A percentile compares a stretch with the other conserved stretches of the same genome.
These are phyloP conservation scores for Epithele typhae DNA, from an alignment of 768 basidiomycete genomes.

Conservation along the genomic window DNA sequence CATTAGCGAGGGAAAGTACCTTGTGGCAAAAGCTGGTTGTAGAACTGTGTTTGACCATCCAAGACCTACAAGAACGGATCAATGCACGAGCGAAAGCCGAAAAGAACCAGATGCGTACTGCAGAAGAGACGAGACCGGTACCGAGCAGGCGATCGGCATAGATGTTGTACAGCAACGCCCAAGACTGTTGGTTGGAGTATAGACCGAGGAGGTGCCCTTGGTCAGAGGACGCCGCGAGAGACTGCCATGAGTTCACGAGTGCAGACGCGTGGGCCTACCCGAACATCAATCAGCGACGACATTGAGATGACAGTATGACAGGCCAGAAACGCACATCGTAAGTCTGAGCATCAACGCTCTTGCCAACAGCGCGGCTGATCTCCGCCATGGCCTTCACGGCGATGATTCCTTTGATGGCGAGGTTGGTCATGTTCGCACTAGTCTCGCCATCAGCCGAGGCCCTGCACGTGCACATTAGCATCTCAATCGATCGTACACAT, in stretches of 20 bases:
- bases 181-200: slow-evolving; percentile 9
- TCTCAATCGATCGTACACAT: background rate
- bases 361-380: background rate
- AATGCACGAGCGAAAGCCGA: background rate
- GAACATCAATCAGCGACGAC: too few species aligned
- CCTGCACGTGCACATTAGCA: background rate
- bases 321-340: background rate
- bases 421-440: slow-evolving; percentile 56
- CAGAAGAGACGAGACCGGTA: slow-evolving; percentile 2
- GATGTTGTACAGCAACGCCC: slow-evolving; percentile 16
- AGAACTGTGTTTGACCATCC: too few species aligned
- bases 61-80: background rate
- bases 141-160: slow-evolving; percentile 13
- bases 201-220: slow-evolving; percentile 4
- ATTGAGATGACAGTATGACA: too few species aligned
- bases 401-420: slow-evolving; percentile 54
- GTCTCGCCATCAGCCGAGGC: slow-evolving; percentile 3
- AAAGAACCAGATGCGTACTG: background rate
- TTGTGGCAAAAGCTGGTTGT: too few species aligned
- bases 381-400: slow-evolving; percentile 27
- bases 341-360: slow-evolving; percentile 51
- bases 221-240: slow-evolving; percentile 4
- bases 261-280: slow-evolving; percentile 11
- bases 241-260: slow-evolving; percentile 6
- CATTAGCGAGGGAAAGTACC: slow-evolving; percentile 1